Evolutionary conservation across 306 rosid species (phyloP).

Genomic region (Elaeagnus macrophylla): DNA sequence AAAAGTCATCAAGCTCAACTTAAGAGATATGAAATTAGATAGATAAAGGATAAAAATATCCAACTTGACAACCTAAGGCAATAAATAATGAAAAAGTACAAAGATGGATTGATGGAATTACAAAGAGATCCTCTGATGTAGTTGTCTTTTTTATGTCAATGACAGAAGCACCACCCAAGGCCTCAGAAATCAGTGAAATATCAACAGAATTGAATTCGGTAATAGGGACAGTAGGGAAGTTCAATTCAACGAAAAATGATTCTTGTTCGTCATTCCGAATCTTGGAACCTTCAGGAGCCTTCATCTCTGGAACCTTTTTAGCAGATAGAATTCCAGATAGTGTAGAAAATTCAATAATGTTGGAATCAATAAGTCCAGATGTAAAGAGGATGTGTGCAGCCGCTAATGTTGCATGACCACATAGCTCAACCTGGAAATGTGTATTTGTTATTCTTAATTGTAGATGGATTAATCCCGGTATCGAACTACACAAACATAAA

Average conservation of each 20-base stretch:
- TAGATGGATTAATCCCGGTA: not conserved
- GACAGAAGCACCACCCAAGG: constrained; percentile 40
- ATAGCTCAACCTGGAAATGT: constrained; percentile 54
- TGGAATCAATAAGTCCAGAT: constrained; percentile 31
- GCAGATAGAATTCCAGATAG: constrained; percentile 57
- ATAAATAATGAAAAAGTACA: not conserved
- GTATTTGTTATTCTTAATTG: not conserved
- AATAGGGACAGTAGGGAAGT: constrained; percentile 36
- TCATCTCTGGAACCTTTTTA: constrained; percentile 19
- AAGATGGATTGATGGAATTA: constrained; percentile 25
- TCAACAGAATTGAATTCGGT: constrained; percentile 29
- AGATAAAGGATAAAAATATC: not conserved
- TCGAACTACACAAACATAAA: too few species aligned
- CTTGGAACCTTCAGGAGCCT: constrained; percentile 2
- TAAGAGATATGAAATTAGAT: not conserved
- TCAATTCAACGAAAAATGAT: constrained; percentile 33
- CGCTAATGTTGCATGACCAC: constrained; percentile 87
- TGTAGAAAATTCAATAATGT: constrained; percentile 48
- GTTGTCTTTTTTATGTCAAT: constrained; percentile 33
- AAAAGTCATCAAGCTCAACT: constrained; percentile 14
- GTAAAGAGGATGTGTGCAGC: constrained; percentile 50
- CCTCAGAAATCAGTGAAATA: constrained; percentile 28
- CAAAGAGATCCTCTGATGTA: constrained; percentile 29
- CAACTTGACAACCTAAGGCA: not conserved
- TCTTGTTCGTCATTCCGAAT: constrained; percentile 22